phyloP scores from a whole-genome alignment of 2,329 filamentous ascomycete genomes.

The Pseudogymnoascus pannorum region DNA sequence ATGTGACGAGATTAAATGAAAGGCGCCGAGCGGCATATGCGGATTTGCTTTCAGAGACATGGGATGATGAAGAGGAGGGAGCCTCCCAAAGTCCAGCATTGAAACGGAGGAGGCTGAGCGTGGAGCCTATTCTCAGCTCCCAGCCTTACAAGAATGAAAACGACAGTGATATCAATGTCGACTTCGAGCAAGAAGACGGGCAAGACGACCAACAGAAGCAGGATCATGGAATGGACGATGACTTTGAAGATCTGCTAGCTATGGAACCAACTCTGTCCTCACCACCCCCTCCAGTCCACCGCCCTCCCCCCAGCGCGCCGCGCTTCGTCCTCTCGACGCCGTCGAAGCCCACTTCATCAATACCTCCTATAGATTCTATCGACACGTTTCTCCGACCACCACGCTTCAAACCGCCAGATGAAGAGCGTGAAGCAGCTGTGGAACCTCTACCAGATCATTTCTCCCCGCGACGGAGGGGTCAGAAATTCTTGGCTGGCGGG shows the following conservation, averaged over 20 bases:
- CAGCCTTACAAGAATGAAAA: not conserved
- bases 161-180: not conserved
- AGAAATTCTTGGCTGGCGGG: conserved; percentile 42
- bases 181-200: conserved; percentile 11
- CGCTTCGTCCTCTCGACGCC: conserved; percentile 25
- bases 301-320: conserved; percentile 21
- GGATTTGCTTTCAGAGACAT: not conserved
- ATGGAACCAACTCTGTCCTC: conserved; percentile 24
- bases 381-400: conserved; percentile 26
- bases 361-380: not conserved
- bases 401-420: conserved; percentile 26
- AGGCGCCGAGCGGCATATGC: not conserved
- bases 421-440: not conserved
- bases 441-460: conserved; percentile 44
- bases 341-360: conserved; percentile 16
- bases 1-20: not conserved
- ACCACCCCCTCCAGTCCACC: conserved; percentile 18
- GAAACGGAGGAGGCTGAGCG: conserved; percentile 22
- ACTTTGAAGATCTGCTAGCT: conserved; percentile 12
- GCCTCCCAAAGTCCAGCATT: not conserved
- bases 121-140: conserved; percentile 13
- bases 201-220: conserved; percentile 7
- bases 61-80: not conserved
- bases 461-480: conserved; percentile 42
- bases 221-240: not conserved